A percentile compares a stretch with the other conserved stretches of the same genome.
phyloP scores from a whole-genome alignment of 306 rosid species.

The Betula pendula region DNA sequence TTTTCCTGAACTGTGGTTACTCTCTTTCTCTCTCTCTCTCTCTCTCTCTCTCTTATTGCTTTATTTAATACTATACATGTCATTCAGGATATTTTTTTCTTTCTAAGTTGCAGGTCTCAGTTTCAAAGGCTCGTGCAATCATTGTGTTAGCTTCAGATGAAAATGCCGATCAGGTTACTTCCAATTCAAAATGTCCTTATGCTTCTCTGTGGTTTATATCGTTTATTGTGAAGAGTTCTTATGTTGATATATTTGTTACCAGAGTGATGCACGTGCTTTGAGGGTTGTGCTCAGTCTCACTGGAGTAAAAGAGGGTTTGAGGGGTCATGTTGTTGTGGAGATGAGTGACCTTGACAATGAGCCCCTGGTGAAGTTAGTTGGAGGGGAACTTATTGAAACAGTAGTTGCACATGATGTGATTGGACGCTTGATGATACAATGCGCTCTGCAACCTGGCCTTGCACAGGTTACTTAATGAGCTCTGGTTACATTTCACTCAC shows the following conservation, averaged over 20 bases:
- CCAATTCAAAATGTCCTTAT: constrained; percentile 14
- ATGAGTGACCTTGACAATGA: constrained; percentile 98
- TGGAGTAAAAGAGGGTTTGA: constrained; percentile 88
- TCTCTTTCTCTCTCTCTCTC: constrained; percentile 10
- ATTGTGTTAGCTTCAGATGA: constrained; percentile 94
- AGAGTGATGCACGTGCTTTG: constrained; percentile 98
- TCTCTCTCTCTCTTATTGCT: background rate
- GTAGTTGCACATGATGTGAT: constrained; percentile 99
- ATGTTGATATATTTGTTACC: constrained; percentile 29
- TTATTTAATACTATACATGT: constrained; percentile 3
- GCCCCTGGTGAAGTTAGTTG: constrained; percentile 95
- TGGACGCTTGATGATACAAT: constrained; percentile 97
- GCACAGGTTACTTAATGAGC: constrained; percentile 68
- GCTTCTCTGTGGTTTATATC: constrained; percentile 22
- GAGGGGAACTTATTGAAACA: constrained; percentile 93
- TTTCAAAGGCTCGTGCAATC: constrained; percentile 96
- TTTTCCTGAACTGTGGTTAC: constrained; percentile 7
- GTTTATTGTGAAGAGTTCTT: constrained; percentile 19
- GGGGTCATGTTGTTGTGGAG: constrained; percentile 94
- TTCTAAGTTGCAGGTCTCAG: constrained; percentile 67
- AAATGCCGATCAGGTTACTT: constrained; percentile 92
- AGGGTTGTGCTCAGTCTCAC: constrained; percentile 97
- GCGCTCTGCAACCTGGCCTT: constrained; percentile 99
- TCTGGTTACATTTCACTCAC: background rate
- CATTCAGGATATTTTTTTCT: constrained; percentile 6